Evolutionary conservation across 73 alveolate species (phyloP).

Genomic region (Blepharisma stoltei): DNA sequence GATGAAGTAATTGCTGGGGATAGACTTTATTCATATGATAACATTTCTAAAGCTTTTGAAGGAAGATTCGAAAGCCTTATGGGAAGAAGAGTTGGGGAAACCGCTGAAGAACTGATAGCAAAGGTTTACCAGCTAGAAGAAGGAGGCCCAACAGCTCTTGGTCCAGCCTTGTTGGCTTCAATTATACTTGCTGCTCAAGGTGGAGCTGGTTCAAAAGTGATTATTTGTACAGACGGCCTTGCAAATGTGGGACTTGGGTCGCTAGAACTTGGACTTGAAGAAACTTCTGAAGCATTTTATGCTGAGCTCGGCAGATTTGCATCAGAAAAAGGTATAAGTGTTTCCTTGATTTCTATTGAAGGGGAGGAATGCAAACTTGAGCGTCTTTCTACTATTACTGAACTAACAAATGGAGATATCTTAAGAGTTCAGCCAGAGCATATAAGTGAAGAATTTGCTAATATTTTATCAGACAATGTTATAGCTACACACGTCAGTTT

Average conservation of each 20-base stretch:
- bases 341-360: slow-evolving; percentile 72
- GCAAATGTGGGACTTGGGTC: slow-evolving; percentile 93
- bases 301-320: slow-evolving; percentile 77
- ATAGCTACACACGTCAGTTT: slow-evolving; percentile 81
- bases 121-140: slow-evolving; percentile 60
- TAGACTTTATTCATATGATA: slow-evolving; percentile 54
- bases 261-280: slow-evolving; percentile 43
- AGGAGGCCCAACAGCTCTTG: slow-evolving; percentile 92
- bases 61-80: slow-evolving; percentile 46
- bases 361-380: slow-evolving; percentile 91
- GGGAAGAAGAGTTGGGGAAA: slow-evolving; percentile 52
- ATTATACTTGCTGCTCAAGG: slow-evolving; percentile 68
- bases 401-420: slow-evolving; percentile 83
- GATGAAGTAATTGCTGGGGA: slow-evolving; percentile 74
- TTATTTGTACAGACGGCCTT: slow-evolving; percentile 94
- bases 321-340: slow-evolving; percentile 65
- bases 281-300: slow-evolving; percentile 61
- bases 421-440: slow-evolving; percentile 84
- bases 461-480: slow-evolving; percentile 66
- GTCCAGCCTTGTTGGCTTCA: slow-evolving; percentile 84
- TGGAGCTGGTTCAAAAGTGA: slow-evolving; percentile 80
- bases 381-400: slow-evolving; percentile 66
- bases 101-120: slow-evolving; percentile 48
- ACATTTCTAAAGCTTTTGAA: slow-evolving; percentile 41
- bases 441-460: slow-evolving; percentile 74